These are phyloP conservation scores for Physcia stellaris DNA, from an alignment of 495 filamentous ascomycete genomes.

Conservation along the genomic window DNA sequence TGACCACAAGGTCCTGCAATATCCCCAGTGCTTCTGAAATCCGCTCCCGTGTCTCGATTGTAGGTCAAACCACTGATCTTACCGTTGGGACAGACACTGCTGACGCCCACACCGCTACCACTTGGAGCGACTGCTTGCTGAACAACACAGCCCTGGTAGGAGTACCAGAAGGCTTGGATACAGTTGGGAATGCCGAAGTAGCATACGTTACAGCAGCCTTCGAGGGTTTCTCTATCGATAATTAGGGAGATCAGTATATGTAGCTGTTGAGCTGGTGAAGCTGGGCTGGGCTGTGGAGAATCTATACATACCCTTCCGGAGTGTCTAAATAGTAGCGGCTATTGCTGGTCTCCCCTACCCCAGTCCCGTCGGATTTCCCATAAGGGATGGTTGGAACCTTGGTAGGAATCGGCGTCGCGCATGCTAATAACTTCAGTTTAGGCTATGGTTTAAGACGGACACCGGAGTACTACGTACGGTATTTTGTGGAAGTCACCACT, in stretches of 20 bases:
- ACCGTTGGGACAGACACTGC: slow-evolving; percentile 9
- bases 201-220: slow-evolving; percentile 15
- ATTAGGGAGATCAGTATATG: no score
- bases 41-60: slow-evolving; percentile 4
- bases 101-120: slow-evolving; percentile 7
- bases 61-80: slow-evolving; percentile 11
- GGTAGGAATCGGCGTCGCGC: background rate
- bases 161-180: slow-evolving; percentile 14
- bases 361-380: background rate
- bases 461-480: background rate
- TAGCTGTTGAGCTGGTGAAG: no score
- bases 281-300: no score
- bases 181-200: slow-evolving; percentile 14
- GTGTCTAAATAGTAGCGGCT: no score
- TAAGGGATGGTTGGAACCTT: background rate
- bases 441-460: background rate
- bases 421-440: background rate
- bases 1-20: slow-evolving; percentile 15
- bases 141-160: slow-evolving; percentile 14
- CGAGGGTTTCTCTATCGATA: no score
- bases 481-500: background rate
- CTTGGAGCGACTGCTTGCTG: slow-evolving; percentile 2
- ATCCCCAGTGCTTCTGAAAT: slow-evolving; percentile 13
- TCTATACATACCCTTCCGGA: no score
- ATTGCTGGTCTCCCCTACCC: background rate